A percentile compares a stretch with the other conserved stretches of the same genome.
Conservation (phyloP, 805 yeast genomes). For the Saturnispora mendoncae region DNA sequence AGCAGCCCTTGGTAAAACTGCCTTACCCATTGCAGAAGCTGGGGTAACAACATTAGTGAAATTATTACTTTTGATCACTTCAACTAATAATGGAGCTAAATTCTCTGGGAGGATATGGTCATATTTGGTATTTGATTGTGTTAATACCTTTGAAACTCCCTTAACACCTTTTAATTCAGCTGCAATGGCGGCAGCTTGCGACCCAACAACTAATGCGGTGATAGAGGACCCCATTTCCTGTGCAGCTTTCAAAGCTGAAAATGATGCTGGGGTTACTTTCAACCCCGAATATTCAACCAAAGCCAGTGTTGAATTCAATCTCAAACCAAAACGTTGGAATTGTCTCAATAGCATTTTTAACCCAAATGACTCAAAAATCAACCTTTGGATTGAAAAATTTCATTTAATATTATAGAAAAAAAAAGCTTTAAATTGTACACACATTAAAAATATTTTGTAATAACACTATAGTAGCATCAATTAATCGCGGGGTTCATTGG, state of each 20-base stretch:
- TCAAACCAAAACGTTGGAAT: constrained; percentile 12
- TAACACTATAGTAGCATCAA: too few species aligned
- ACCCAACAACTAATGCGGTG: constrained; percentile 69
- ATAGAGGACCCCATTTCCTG: constrained; percentile 64
- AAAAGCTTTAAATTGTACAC: too few species aligned
- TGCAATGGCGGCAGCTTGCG: constrained; percentile 44
- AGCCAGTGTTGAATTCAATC: constrained; percentile 51
- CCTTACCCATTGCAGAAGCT: constrained; percentile 83
- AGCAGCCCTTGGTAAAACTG: constrained; percentile 76
- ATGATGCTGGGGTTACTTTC: constrained; percentile 54
- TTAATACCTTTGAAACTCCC: constrained; percentile 46
- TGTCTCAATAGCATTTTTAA: not conserved
- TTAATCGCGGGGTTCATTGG: not conserved
- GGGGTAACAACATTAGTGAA: constrained; percentile 54
- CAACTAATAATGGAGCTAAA: constrained; percentile 56
- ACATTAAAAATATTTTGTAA: too few species aligned
- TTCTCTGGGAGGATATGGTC: constrained; percentile 74
- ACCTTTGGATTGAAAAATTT: not conserved
- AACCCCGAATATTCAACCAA: constrained; percentile 58
- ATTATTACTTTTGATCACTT: constrained; percentile 31
- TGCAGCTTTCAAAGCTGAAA: constrained; percentile 75
- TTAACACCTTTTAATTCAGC: constrained; percentile 42
- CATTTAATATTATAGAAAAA: too few species aligned
- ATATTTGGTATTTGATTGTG: constrained; percentile 50
- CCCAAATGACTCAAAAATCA: not conserved